A percentile compares a stretch with the other conserved stretches of the same genome.
Evolutionary conservation across 169 alveolate genomes (phyloP).

Genomic region (Babesia ovata): DNA sequence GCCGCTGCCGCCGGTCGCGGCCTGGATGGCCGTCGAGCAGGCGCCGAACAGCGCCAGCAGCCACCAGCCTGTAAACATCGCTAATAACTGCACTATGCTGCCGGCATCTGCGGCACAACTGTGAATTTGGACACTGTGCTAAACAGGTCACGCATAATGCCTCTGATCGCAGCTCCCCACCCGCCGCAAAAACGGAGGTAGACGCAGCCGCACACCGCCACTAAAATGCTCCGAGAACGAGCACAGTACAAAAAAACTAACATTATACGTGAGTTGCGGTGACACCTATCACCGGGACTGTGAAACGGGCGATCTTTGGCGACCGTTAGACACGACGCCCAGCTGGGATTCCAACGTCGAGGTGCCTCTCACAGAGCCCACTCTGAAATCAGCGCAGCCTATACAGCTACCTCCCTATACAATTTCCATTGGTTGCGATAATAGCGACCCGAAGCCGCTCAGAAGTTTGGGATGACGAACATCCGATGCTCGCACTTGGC

Average conservation of each 20-base stretch:
- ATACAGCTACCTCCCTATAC: too few species aligned
- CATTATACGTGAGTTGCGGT: too few species aligned
- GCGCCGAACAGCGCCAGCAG: constrained; percentile 28
- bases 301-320: too few species aligned
- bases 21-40: constrained; percentile 1
- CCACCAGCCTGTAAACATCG: constrained; percentile 11
- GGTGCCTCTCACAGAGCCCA: not conserved
- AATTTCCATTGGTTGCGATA: too few species aligned
- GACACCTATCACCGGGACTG: too few species aligned
- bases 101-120: constrained; percentile 1
- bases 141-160: not conserved
- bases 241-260: not conserved
- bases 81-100: not conserved
- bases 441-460: too few species aligned
- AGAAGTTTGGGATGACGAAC: constrained; percentile 11
- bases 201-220: not conserved
- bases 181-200: not conserved
- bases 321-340: not conserved
- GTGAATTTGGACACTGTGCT: not conserved
- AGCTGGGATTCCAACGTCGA: not conserved
- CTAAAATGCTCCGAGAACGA: not conserved
- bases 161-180: not conserved
- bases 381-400: too few species aligned
- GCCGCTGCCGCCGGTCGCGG: constrained; percentile 15
- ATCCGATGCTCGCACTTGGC: constrained; percentile 7